phyloP scores from a whole-genome alignment of 2,329 filamentous ascomycete genomes.

The Seiridium cupressi region DNA sequence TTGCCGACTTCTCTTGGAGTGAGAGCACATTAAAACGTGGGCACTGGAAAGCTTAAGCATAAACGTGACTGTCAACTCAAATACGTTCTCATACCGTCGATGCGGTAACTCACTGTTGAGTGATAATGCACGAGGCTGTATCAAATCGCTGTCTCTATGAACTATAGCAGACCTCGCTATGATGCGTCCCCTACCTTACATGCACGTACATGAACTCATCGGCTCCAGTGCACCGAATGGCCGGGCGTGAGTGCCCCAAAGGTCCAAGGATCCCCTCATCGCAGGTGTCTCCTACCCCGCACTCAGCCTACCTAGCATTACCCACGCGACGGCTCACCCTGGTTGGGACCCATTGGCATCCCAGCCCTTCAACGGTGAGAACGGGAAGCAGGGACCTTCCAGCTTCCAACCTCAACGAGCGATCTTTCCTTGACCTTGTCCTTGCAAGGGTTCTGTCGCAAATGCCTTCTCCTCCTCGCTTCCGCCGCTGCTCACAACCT shows the following conservation, averaged over 20 bases:
- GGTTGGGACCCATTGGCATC: background rate
- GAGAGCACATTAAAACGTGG: too few species aligned
- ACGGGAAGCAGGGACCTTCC: background rate
- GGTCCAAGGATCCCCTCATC: slow-evolving; percentile 1
- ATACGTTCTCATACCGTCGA: too few species aligned
- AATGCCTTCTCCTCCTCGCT: background rate
- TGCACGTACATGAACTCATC: background rate
- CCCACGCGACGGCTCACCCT: background rate
- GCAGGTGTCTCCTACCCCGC: background rate
- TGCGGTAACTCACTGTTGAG: background rate
- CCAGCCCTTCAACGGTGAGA: background rate
- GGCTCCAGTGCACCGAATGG: background rate
- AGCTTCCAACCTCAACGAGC: background rate
- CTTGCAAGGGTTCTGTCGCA: slow-evolving; percentile 1
- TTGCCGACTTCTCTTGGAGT: too few species aligned
- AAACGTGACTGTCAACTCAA: too few species aligned
- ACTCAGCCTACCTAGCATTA: slow-evolving; percentile 1
- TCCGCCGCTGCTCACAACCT: too few species aligned
- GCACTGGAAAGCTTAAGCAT: too few species aligned
- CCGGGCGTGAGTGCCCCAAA: background rate
- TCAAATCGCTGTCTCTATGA: too few species aligned
- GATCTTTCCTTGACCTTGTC: background rate
- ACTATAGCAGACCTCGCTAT: background rate
- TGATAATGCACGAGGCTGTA: background rate
- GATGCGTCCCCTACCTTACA: background rate